These are phyloP conservation scores for Coemansia sp. DNA, from an alignment of 192 early-diverging fungal genomes.

Conservation along the genomic window DNA sequence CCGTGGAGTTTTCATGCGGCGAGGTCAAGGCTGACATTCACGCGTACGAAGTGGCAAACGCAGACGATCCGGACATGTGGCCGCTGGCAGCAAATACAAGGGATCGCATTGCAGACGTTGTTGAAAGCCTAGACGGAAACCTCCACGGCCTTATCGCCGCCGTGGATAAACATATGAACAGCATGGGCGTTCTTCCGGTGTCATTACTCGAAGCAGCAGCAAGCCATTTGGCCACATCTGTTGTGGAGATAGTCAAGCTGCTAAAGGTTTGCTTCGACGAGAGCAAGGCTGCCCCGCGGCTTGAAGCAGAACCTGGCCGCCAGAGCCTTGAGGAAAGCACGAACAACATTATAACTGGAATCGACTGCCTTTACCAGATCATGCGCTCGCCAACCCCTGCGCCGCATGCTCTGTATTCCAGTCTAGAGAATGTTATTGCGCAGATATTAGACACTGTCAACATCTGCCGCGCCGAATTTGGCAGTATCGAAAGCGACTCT, in stretches of 20 bases:
- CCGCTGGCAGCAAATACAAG: slow-evolving; percentile 55
- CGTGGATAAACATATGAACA: slow-evolving; percentile 76
- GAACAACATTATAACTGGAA: slow-evolving; percentile 47
- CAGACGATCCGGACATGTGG: slow-evolving; percentile 34
- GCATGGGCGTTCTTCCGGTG: slow-evolving; percentile 63
- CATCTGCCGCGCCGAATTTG: slow-evolving; percentile 31
- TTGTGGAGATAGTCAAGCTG: slow-evolving; percentile 74
- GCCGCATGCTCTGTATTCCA: slow-evolving; percentile 40
- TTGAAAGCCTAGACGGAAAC: slow-evolving; percentile 37
- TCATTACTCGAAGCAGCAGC: slow-evolving; percentile 80
- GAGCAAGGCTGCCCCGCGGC: slow-evolving; percentile 41
- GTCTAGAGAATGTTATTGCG: slow-evolving; percentile 34
- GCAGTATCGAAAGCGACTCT: slow-evolving; percentile 9
- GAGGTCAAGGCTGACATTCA: slow-evolving; percentile 83
- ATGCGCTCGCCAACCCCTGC: slow-evolving; percentile 35
- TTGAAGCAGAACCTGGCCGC: background rate
- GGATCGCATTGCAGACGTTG: slow-evolving; percentile 23
- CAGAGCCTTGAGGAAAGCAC: slow-evolving; percentile 50
- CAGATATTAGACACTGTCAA: slow-evolving; percentile 37
- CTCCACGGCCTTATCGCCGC: slow-evolving; percentile 69
- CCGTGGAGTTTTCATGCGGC: slow-evolving; percentile 80
- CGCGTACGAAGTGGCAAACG: slow-evolving; percentile 55
- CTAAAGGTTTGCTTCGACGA: slow-evolving; percentile 52
- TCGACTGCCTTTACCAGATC: slow-evolving; percentile 49
- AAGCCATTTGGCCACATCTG: slow-evolving; percentile 70